Conservation (phyloP, 2,329 filamentous ascomycete species). For the Rugonectria rugulosa region DNA sequence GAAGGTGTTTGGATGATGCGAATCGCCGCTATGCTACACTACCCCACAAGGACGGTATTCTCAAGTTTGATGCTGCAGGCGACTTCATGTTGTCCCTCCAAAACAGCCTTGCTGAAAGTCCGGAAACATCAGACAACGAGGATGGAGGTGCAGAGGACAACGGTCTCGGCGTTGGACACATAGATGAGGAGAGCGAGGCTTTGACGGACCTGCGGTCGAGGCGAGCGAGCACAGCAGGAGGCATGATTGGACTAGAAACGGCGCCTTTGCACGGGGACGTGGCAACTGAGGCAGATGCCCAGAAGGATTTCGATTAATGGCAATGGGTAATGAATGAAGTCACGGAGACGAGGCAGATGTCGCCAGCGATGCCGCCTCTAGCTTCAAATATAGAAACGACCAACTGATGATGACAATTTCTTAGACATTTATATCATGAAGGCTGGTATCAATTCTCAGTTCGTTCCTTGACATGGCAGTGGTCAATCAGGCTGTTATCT, state of each 20-base stretch:
- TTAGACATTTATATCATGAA: not conserved
- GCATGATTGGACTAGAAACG: constrained; percentile 56
- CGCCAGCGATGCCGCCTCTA: not conserved
- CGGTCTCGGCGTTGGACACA: constrained; percentile 48
- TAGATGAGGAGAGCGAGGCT: constrained; percentile 64
- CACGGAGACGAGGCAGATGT: constrained; percentile 6
- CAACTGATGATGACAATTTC: not conserved
- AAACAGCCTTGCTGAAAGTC: constrained; percentile 55
- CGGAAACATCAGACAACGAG: constrained; percentile 45
- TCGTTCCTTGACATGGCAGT: not conserved
- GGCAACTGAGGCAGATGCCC: constrained; percentile 30
- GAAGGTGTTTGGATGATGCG: constrained; percentile 78
- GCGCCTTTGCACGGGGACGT: constrained; percentile 52
- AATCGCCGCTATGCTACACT: constrained; percentile 61
- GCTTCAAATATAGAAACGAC: not conserved
- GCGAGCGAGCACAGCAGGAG: constrained; percentile 62
- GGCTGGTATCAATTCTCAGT: not conserved
- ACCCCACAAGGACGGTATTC: constrained; percentile 58
- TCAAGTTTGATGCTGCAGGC: constrained; percentile 58
- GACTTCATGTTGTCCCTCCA: constrained; percentile 62
- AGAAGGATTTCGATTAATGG: constrained; percentile 55
- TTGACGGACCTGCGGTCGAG: constrained; percentile 59
- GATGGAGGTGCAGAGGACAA: constrained; percentile 50
- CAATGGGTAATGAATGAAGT: constrained; percentile 1
- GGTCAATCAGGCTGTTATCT: too few relatives aligned